Base-by-base conservation (phyloP, 1,284 basidiomycete species). In the Exobasidium rhododendri region DNA sequence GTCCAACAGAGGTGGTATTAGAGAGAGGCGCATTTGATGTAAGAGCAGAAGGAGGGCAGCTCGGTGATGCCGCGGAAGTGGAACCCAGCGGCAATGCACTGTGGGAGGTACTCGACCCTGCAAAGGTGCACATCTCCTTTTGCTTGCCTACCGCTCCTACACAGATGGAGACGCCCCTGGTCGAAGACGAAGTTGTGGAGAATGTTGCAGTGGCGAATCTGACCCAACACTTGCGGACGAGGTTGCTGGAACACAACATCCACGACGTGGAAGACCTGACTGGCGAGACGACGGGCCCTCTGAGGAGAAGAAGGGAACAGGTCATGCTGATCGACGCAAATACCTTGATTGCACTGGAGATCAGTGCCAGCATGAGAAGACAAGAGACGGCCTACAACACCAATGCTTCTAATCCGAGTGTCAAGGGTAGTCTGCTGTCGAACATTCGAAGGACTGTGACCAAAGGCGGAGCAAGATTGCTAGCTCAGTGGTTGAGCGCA, bases 241-340 rank as follows among this genome's bases (percentile, higher is more conserved):
- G 76, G 1, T 63, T 78, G 10, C 62, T 78, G 20, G 69, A 74
- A 43, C 24, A 53, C 13, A 11, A 11, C 17, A 52, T 45, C 7
- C 13, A 43, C 17, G 40, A 49, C 22, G 40, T 47, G 13, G 45
- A 58, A 26, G 57, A 45, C 20, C n/a, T 51, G 46, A 32, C 24
- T 5, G 28, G 57, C 26, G 45, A 57, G 28, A 5, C 45, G 20
- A 28, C 35, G 40, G 45, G 56, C 14, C 2, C 28, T 28, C 20
- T 6, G 13, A 26, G 52, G 3, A 26, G 52, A 4, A 14, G 52
- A 55, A 20, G 40, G 13, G 56, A 59, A 13, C 58, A 67, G 17
- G 51, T 55, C 11, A 75, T 79, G 77, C 70, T 65, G 31, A 73
- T 79, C 58, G 76, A 79, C 60, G 70, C 76, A 1, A 69, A 77